Conservation (phyloP, 1,284 basidiomycete species). For the Apiotrichum gracile region DNA sequence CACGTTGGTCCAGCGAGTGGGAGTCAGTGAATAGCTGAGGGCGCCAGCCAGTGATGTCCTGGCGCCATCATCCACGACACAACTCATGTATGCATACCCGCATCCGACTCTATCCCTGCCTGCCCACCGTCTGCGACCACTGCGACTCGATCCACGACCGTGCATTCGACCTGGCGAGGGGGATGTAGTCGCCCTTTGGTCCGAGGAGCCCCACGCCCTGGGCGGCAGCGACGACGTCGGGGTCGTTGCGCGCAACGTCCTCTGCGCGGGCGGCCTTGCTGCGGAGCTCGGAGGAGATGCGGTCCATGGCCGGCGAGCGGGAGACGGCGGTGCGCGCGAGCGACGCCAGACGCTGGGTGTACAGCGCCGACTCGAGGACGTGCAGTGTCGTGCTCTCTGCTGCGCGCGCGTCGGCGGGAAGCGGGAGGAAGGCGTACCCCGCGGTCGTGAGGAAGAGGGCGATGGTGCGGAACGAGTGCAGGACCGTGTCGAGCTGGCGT, state of each 20-base stretch:
- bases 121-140: not conserved
- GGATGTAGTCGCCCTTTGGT: not conserved
- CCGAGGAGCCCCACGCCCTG: not conserved
- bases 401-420: slow-evolving; percentile 3
- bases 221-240: slow-evolving; percentile 1
- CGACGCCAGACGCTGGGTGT: slow-evolving; percentile 17
- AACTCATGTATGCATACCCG: too few species aligned
- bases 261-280: not conserved
- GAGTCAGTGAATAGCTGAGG: too few species aligned
- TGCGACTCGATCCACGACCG: not conserved
- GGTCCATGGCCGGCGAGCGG: slow-evolving; percentile 8
- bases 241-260: slow-evolving; percentile 1
- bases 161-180: not conserved
- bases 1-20: too few species aligned
- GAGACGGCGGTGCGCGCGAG: slow-evolving; percentile 17
- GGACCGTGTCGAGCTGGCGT: slow-evolving; percentile 23
- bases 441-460: slow-evolving; percentile 22
- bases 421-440: slow-evolving; percentile 28
- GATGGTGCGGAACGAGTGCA: slow-evolving; percentile 23
- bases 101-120: too few species aligned
- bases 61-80: too few species aligned
- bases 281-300: not conserved
- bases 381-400: not conserved
- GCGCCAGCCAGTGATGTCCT: too few species aligned
- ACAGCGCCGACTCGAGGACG: slow-evolving; percentile 8